Evolutionary conservation across 164 flowering plant species (phyloP), one percentile per base, ranked within the genome.

Genomic region (Umbilicus rupestris): DNA sequence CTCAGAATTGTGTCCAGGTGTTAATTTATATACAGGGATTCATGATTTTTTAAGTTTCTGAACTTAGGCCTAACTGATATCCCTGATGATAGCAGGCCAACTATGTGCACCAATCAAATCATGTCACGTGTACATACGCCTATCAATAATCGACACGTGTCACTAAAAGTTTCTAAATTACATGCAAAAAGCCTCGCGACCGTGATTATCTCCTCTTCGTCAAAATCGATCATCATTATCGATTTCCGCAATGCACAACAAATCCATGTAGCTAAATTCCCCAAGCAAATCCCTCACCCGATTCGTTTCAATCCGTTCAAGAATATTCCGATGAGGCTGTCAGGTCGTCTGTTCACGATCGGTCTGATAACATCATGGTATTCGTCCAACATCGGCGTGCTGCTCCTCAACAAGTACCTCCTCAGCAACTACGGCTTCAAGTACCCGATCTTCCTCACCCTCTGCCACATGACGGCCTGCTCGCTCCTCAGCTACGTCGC

Each of bases 331-430:
- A 41, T 41, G 44, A 41, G 44, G 7, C 44, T 41, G 44, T 41
- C 60, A 0, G 33, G 35, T 16, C 60, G 60, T 26, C 33, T 55
- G 15, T 55, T 55, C n/a, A 55, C 60, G 12, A 55, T 52, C 58
- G 30, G 58, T 24, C 58, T 52, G 29, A 52, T 28, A 26, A 14
- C 60, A 28, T 55, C 60, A 55, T 55, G 60, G 60, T 55, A 55
- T 33, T 11, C 33, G 1, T 55, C 60, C 12, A 55, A 55, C 33
- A 55, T 55, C 17, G 60, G 60, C 17, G 16, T 55, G 3, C 17
- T 28, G 6, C 15, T 55, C 33, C 60, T 55, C 31, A 55, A 55
- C 60, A 55, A 55, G 19, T 55, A 55, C 50, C 50, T 46, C 22
- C 50, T 46, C n/a, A 46, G 8, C n/a, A 46, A 46, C 50, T 46